Base-by-base conservation (phyloP, 306 rosid species). In the Lathyrus sativus region DNA sequence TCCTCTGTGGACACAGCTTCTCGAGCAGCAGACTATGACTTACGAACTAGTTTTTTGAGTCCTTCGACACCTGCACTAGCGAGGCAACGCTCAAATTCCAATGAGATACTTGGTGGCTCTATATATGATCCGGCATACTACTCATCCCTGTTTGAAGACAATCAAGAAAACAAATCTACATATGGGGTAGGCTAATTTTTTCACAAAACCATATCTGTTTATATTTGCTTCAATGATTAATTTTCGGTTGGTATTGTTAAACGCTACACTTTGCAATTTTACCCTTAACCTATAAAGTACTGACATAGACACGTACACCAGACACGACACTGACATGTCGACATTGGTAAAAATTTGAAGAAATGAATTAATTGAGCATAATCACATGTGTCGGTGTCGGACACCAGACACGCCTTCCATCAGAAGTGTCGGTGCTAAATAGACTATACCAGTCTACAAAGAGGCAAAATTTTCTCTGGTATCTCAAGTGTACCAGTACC, bases 31-130 rank as follows among this genome's bases (percentile, higher is more conserved):
- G 96, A 92, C 76, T 78, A 51, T 71, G 96, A 90, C 78, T 44
- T 88, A 22, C 81, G 98, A 76, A 83, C 71, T 85, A 88, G 93
- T 81, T 92, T 92, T 82, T 67, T 92, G 87, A 90, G 87, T 82
- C 96, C 98, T 11, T 39, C 80, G 58, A 72, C 90, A 71, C 92
- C 92, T 49, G 86, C 89, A 60, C 72, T 77, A 60, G 85, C 9
- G 37, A 75, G 93, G 79, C 88, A 86, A 68, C 35, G 82, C 55
- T 92, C 98, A 12, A 76, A 78, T 77, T 83, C 96, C 43, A 91
- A 83, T 81, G 98, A 92, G 67, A 87, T 83, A 74, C 79, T 92
- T 56, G 96, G 96, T 22, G 98, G 98, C 79, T 80, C 98, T 61
- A 88, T 92, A 58, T 92, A 92, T 67, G 89, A 92, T 81, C 98